These are phyloP conservation scores for Fragaria nilgerrensis DNA, from an alignment of 306 rosid genomes.

Conservation along the genomic window DNA sequence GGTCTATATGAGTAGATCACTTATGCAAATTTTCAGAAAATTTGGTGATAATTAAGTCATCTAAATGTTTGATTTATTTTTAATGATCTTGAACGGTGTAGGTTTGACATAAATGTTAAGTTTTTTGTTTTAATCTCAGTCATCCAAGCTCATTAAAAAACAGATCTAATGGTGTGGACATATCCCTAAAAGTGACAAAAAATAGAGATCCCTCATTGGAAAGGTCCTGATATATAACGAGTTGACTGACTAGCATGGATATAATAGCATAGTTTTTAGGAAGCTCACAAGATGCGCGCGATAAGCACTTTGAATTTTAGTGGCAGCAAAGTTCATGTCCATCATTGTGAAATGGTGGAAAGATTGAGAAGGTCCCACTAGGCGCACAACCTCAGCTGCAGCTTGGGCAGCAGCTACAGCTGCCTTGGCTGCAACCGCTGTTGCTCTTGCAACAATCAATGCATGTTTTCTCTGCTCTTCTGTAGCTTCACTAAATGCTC, in stretches of 20 bases:
- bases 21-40: no score
- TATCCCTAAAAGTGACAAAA: no score
- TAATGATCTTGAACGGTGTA: no score
- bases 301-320: slow-evolving; percentile 70
- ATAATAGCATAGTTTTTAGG: slow-evolving; percentile 1
- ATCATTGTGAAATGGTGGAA: slow-evolving; percentile 28
- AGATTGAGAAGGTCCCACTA: slow-evolving; percentile 42
- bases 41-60: no score
- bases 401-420: slow-evolving; percentile 89
- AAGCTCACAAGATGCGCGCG: slow-evolving; percentile 76
- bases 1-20: no score
- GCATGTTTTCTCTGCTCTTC: slow-evolving; percentile 79
- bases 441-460: slow-evolving; percentile 70
- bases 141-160: no score
- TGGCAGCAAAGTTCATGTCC: slow-evolving; percentile 55
- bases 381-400: slow-evolving; percentile 84
- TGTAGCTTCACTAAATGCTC: slow-evolving; percentile 53
- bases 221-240: not conserved
- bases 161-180: no score
- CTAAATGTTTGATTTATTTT: no score
- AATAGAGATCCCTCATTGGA: no score
- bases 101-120: no score
- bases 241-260: not conserved
- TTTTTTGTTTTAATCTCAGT: no score
- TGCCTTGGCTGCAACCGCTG: slow-evolving; percentile 85